Evolutionary conservation across 192 early-diverging fungal species (phyloP).

Genomic region (Linderina pennispora): DNA sequence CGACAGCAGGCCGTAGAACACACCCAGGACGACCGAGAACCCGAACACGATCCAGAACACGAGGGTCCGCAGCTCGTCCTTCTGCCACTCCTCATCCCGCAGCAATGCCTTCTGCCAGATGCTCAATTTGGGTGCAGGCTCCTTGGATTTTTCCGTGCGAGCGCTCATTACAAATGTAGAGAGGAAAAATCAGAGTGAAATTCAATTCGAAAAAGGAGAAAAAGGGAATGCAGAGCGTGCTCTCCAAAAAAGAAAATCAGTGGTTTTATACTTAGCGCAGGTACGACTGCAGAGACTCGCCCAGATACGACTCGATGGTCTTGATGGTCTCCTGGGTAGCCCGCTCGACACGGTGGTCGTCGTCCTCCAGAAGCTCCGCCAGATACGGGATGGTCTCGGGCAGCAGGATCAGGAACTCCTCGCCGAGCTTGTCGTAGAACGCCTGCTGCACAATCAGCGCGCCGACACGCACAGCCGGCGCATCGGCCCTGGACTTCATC

Average conservation of each 20-base stretch:
- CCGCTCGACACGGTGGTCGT: constrained; percentile 76
- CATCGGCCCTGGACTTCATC: constrained; percentile 69
- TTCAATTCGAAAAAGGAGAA: constrained; percentile 1
- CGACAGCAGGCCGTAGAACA: constrained; percentile 17
- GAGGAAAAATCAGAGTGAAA: not conserved
- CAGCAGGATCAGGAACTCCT: constrained; percentile 86
- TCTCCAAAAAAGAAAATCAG: too few species aligned
- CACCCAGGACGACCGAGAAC: constrained; percentile 18
- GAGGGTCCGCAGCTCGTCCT: constrained; percentile 35
- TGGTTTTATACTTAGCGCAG: too few species aligned
- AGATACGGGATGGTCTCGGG: constrained; percentile 93
- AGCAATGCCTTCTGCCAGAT: constrained; percentile 36
- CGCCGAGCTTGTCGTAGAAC: constrained; percentile 83
- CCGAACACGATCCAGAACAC: constrained; percentile 36
- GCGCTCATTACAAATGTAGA: not conserved
- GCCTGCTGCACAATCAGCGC: constrained; percentile 67
- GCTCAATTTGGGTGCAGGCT: too few species aligned
- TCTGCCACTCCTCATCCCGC: constrained; percentile 39
- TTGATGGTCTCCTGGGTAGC: constrained; percentile 74
- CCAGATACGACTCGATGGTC: constrained; percentile 84
- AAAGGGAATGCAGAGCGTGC: too few species aligned
- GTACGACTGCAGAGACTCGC: constrained; percentile 85
- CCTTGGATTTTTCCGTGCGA: not conserved
- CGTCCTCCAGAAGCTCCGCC: constrained; percentile 94
- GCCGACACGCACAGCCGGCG: constrained; percentile 61